Evolutionary conservation across 371 early-diverging fungal genomes (phyloP), one percentile per base, ranked within the genome.

Genomic region (Mucor velutinosus): DNA sequence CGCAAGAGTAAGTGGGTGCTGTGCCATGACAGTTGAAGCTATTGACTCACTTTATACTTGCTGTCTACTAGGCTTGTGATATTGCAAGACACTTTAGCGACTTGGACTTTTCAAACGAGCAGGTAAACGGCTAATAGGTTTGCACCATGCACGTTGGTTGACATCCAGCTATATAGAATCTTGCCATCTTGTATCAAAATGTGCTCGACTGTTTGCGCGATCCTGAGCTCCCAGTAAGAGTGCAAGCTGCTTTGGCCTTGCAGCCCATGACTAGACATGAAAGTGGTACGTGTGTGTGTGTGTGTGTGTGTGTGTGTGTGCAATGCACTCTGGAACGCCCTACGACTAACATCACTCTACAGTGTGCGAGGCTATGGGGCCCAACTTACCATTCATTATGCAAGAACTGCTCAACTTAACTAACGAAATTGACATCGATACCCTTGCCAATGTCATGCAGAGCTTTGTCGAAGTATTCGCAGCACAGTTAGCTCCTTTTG

Each of bases 361-460:
- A 83, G 88, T 93, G n/a, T 84, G 85, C 58, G 85, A 89, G 11
- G 90, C 87, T 5, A 82, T 96, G 76, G 84, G 85, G 55, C 94
- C 92, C 30, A 89, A 88, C 49, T 77, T 95, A 25, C 90, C 92
- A 8, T 82, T 87, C 43, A 89, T 97, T 59, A 96, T 96, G 93
- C 89, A 92, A 69, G 85, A 86, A 60, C 81, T 96, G 43, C 81
- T 98, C 64, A 77, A 88, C 25, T 77, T 97, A 60, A 95, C 94
- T 1, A 93, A 94, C 76, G 89, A 93, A 72, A 93, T 95, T 64
- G 97, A 98, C 73, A 83, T 94, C 70, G 97, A 97, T 72, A 90
- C 89, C 0, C 76, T 98, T 11, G 82, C 97, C 0, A 78, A 78
- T n/a, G 92, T 94, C 45, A 93, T 97, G 86, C 95, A 96, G 56